phyloP scores from a whole-genome alignment of 192 early-diverging fungal genomes.

The Linnemannia hyalina region DNA sequence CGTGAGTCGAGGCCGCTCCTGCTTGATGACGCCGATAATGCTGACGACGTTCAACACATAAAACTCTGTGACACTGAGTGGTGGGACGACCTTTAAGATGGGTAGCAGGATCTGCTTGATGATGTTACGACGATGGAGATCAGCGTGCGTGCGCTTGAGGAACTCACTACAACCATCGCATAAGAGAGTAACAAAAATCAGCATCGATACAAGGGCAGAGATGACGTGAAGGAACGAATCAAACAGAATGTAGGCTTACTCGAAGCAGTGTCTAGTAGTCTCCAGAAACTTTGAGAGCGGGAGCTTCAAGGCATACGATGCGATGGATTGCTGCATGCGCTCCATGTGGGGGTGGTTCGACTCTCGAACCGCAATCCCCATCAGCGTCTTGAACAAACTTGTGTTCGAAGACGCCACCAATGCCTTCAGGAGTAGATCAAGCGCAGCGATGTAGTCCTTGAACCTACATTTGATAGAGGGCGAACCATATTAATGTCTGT shows the following conservation, averaged over 20 bases:
- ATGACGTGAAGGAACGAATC: neutral
- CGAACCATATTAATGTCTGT: neutral
- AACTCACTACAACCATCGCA: constrained; percentile 22
- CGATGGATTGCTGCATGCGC: constrained; percentile 49
- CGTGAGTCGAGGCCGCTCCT: constrained; percentile 21
- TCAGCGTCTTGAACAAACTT: constrained; percentile 63
- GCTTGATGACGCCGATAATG: constrained; percentile 65
- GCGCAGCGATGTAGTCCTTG: constrained; percentile 65
- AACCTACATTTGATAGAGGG: constrained; percentile 36
- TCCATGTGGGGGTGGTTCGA: constrained; percentile 62
- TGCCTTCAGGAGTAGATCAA: constrained; percentile 66
- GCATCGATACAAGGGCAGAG: neutral
- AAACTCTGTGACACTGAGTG: constrained; percentile 59
- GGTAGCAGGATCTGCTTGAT: constrained; percentile 65
- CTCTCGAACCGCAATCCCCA: constrained; percentile 68
- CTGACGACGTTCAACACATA: constrained; percentile 62
- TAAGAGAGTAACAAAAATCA: neutral
- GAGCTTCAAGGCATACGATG: constrained; percentile 54
- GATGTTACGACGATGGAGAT: constrained; percentile 61
- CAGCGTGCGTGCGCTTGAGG: constrained; percentile 36
- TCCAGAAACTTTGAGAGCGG: constrained; percentile 54
- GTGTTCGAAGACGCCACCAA: constrained; percentile 57
- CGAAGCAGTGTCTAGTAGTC: constrained; percentile 55
- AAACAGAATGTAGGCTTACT: constrained; percentile 45
- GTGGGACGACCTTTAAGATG: constrained; percentile 59